Evolutionary conservation across 805 yeast genomes (phyloP), one percentile per base, ranked within the genome.

Genomic region (Saturnispora besseyi): DNA sequence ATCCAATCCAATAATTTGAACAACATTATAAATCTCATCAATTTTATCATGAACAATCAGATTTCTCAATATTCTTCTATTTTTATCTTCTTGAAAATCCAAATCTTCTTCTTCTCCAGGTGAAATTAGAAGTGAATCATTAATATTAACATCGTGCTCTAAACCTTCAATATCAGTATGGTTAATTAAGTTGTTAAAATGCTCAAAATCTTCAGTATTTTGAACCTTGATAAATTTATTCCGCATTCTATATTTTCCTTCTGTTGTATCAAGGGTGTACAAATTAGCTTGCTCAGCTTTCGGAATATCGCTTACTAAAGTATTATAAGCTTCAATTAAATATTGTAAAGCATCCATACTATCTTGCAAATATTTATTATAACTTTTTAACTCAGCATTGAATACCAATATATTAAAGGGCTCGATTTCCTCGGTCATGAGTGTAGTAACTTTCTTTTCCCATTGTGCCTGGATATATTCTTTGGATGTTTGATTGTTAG

Each of bases 1-100:
- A 30, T 81, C 86, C n/a, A 88, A 66, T 0, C 96, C 96, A 51
- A 82, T 67, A 21, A 89, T 77, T 45, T 81, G 79, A 49, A 90
- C 79, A 1, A 85, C 80, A 61, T 88, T 88, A 82, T 87, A 82
- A 15, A 88, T 66, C 12, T 78, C 77, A n/a, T 70, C 74, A 24
- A 89, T 85, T 43, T 74, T 74, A 61, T 88, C 96, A 13, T 85
- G 85, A 46, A 78, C 74, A 56, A 69, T 80, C 49, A 88, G 66
- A 57, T 86, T 77, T 51, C 90, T 73, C 21, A 87, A 66, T 1
- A 88, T 83, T 58, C 82, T 84, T 49, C 95, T 67, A 61, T 87
- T 86, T 57, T 79, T 79, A 61, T 87, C 95, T 53, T 81, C 84
- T 48, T 74, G 45, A 22, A 44, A 41, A 10, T 36, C 51, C 9